Conservation (phyloP, 2,329 filamentous ascomycete species). For the Metarhizium brunneum region DNA sequence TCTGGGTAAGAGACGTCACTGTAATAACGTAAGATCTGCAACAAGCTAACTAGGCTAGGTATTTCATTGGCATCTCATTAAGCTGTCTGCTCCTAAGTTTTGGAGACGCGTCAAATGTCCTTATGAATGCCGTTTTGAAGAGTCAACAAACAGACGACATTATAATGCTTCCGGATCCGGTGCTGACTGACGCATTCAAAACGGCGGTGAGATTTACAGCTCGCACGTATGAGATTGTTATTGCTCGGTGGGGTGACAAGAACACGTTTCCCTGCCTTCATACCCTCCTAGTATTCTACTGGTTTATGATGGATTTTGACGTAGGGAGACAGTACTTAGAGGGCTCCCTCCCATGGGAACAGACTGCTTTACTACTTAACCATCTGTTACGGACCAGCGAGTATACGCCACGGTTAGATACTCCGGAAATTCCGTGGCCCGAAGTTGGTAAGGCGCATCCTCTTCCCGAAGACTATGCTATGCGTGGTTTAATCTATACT, state of each 20-base stretch:
- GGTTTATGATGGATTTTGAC: slow-evolving; percentile 26
- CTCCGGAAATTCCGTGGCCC: no score
- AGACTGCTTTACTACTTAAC: slow-evolving; percentile 29
- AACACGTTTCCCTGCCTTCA: slow-evolving; percentile 56
- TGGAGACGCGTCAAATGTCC: slow-evolving; percentile 31
- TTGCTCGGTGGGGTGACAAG: slow-evolving; percentile 43
- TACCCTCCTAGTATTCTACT: slow-evolving; percentile 50
- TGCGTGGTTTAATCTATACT: no score
- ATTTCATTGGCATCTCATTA: slow-evolving; percentile 21
- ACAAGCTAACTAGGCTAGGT: slow-evolving; percentile 13
- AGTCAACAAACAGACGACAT: slow-evolving; percentile 4
- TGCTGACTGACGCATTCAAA: slow-evolving; percentile 19
- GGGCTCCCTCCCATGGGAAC: slow-evolving; percentile 41
- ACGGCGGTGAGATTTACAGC: slow-evolving; percentile 31
- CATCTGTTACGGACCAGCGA: slow-evolving; percentile 17
- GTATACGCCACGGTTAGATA: no score
- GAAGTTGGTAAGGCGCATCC: no score
- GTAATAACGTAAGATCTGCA: no score
- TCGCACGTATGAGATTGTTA: slow-evolving; percentile 35
- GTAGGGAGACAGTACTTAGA: slow-evolving; percentile 13
- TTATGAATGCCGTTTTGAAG: slow-evolving; percentile 31
- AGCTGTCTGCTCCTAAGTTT: slow-evolving; percentile 25
- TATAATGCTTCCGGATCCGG: slow-evolving; percentile 1
- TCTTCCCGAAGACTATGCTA: no score
- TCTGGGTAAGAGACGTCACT: slow-evolving; percentile 23